These are phyloP conservation scores for Xylaria venustula DNA, from an alignment of 495 filamentous ascomycete genomes.

Conservation along the genomic window DNA sequence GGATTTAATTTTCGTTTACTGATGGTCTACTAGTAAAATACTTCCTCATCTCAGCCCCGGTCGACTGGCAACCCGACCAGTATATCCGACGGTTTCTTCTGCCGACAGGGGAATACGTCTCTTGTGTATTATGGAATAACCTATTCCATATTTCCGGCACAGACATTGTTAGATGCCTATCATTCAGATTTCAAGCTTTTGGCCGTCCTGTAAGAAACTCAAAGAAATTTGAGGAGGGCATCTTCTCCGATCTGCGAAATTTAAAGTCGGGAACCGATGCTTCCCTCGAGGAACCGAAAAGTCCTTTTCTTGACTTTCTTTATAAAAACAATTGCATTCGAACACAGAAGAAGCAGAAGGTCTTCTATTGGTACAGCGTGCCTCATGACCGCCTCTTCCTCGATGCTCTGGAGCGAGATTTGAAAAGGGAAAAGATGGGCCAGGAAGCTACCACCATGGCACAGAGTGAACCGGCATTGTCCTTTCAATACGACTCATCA, in stretches of 20 bases:
- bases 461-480: conserved; percentile 92
- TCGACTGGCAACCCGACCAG: conserved; percentile 96
- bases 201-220: conserved; percentile 98
- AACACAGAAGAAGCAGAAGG: conserved; percentile 99
- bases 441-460: conserved; percentile 97
- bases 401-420: conserved; percentile 91
- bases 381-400: conserved; percentile 97
- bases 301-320: conserved; percentile 94
- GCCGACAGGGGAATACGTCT: conserved; percentile 97
- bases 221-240: conserved; percentile 99
- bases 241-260: conserved; percentile 98
- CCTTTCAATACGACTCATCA: conserved; percentile 98
- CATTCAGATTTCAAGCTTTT: conserved; percentile 98
- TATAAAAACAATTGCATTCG: conserved; percentile 99
- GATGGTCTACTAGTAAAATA: conserved; percentile 76
- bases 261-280: conserved; percentile 97
- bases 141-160: conserved; percentile 99
- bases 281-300: conserved; percentile 98
- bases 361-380: conserved; percentile 99
- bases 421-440: conserved; percentile 99
- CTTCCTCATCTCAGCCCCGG: conserved; percentile 96
- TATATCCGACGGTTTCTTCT: conserved; percentile 94
- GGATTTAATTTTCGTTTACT: neutral
- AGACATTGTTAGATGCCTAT: conserved; percentile 96
- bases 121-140: conserved; percentile 97